phyloP scores from a whole-genome alignment of 192 early-diverging fungal species.

The Coemansia sp. region DNA sequence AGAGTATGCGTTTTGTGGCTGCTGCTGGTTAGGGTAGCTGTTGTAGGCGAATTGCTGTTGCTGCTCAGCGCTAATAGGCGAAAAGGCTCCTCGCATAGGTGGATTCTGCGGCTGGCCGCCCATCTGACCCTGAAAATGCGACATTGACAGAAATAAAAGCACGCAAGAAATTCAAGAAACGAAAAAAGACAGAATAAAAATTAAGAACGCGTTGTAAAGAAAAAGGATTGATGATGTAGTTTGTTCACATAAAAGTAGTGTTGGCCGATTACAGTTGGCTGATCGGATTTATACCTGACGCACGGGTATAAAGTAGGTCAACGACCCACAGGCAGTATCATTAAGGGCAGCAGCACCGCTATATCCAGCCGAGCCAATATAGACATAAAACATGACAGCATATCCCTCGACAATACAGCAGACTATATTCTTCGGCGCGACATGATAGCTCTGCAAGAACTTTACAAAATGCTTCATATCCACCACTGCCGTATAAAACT shows the following conservation, averaged over 20 bases:
- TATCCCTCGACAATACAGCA: slow-evolving; percentile 61
- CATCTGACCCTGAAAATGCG: slow-evolving; percentile 48
- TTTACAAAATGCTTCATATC: slow-evolving; percentile 76
- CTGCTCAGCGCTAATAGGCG: slow-evolving; percentile 46
- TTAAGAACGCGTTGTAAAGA: background rate
- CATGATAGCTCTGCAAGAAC: slow-evolving; percentile 74
- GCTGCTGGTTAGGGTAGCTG: slow-evolving; percentile 15
- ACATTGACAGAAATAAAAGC: slow-evolving; percentile 18
- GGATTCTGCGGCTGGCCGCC: slow-evolving; percentile 31
- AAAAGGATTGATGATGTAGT: background rate
- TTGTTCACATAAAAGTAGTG: background rate
- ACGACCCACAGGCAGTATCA: slow-evolving; percentile 49
- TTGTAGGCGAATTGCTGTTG: slow-evolving; percentile 46
- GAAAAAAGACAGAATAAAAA: slow-evolving; percentile 2
- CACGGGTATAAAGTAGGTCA: slow-evolving; percentile 54
- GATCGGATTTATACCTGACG: slow-evolving; percentile 26
- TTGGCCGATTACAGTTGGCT: background rate
- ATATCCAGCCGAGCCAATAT: slow-evolving; percentile 45
- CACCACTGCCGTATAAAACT: slow-evolving; percentile 69
- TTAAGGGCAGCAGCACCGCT: slow-evolving; percentile 28
- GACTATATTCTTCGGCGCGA: slow-evolving; percentile 79
- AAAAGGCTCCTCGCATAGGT: slow-evolving; percentile 55
- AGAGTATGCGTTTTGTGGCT: slow-evolving; percentile 16
- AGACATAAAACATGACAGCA: slow-evolving; percentile 57
- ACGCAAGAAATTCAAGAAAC: background rate